Conservation (phyloP, 1,139 yeast genomes). For the Sugiyamaella neomexicana region DNA sequence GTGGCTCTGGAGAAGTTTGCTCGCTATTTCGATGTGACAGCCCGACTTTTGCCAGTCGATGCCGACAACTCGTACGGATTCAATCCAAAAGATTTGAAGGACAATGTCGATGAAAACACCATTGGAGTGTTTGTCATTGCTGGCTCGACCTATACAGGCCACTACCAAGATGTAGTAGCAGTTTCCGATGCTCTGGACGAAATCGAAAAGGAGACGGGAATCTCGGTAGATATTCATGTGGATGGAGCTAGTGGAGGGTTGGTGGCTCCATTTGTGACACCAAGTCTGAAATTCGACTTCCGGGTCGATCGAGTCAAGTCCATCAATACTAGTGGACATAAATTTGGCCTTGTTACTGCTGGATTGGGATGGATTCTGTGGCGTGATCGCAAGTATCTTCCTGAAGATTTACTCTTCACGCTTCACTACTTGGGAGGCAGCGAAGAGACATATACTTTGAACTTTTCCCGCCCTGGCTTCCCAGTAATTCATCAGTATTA, state of each 20-base stretch:
- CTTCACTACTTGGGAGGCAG: conserved; percentile 85
- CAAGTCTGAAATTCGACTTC: conserved; percentile 82
- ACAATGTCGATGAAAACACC: conserved; percentile 81
- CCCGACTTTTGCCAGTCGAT: conserved; percentile 68
- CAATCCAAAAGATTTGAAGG: conserved; percentile 59
- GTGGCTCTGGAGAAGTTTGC: conserved; percentile 95
- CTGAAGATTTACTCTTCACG: conserved; percentile 70
- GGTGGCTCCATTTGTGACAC: conserved; percentile 79
- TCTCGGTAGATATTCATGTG: conserved; percentile 77
- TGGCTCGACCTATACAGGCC: conserved; percentile 93
- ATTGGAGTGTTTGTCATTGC: conserved; percentile 87
- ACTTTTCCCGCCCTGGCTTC: conserved; percentile 91
- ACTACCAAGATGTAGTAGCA: conserved; percentile 73
- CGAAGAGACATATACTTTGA: conserved; percentile 82
- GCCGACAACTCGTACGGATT: conserved; percentile 62
- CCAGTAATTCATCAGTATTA: conserved; percentile 86
- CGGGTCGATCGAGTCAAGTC: conserved; percentile 71
- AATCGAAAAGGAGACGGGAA: conserved; percentile 65
- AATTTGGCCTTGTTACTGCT: conserved; percentile 85
- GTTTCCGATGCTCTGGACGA: conserved; percentile 65
- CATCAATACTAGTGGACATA: conserved; percentile 92
- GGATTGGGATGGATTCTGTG: conserved; percentile 94
- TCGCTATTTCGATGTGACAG: conserved; percentile 87
- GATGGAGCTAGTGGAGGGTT: conserved; percentile 95
- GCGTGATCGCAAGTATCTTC: conserved; percentile 64